Base-by-base conservation (phyloP, 495 filamentous ascomycete species). In the Friedmanniomyces simplex region DNA sequence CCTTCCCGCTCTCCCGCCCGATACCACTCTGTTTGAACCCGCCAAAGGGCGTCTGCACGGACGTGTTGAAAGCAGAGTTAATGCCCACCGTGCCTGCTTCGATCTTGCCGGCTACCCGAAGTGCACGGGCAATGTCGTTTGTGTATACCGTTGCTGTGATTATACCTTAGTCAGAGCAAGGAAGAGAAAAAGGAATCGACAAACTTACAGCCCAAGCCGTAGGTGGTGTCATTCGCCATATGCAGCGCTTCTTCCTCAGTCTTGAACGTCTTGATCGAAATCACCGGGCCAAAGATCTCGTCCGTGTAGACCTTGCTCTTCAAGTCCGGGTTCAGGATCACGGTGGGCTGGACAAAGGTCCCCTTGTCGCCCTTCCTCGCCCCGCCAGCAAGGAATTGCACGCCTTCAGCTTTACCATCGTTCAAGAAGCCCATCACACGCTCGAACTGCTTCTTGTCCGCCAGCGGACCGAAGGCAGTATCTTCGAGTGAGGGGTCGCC, bases 211-310 rank as follows among this genome's bases (percentile, higher is more conserved):
- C 57, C 61, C 18, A 80, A 63, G 18, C 75, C 76, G 52, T 74
- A 76, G 13, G 67, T 66, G 3, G 72, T 76, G 46, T 76, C 72
- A 53, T 82, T 82, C 1, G 76, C 76, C 53, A 73, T 63, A 32
- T 66, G 37, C 45, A 82, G 66, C 3, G 73, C 75, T 61, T 80
- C 78, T 28, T 78, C 75, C 24, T 80, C 78, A 5, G 73, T 76
- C 58, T 80, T 75, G 67, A 82, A 82, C 7, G 69, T 69, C 55
- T 67, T 71, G 16, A 82, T 52, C 0, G 71, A 70, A 8, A 75
- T 69, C 6, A 80, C 75, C 0, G 78, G 77, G 0, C 78, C 78
- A 58, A 82, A 80, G 28, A 79, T 78, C 62, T 82, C 79, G 26
- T 77, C 70, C 18, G 66, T 73, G 62, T 71, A 72, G 32, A 79